Percentiles rank a stretch among this genome's conserved stretches.
Evolutionary conservation across 2,329 filamentous ascomycete species (phyloP).

Genomic region (Cordyceps farinosa): DNA sequence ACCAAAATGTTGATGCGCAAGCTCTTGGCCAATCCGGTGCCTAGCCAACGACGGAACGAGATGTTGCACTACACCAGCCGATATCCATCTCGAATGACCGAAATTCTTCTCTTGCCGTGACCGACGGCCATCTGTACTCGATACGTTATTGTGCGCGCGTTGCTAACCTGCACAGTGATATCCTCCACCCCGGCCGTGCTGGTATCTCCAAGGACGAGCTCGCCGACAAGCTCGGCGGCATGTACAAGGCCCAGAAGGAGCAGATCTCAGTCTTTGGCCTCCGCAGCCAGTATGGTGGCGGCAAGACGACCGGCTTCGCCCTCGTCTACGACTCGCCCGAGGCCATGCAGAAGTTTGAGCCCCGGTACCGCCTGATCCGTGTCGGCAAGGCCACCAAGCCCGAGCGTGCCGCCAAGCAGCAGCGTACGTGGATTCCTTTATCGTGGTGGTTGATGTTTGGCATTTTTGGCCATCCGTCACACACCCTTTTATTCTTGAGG

Average conservation of each 20-base stretch:
- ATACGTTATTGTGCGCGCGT: neutral
- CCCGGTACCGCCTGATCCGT: slow-evolving; percentile 92
- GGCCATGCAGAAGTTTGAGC: slow-evolving; percentile 99
- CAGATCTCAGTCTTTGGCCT: slow-evolving; percentile 98
- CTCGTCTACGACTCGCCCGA: slow-evolving; percentile 98
- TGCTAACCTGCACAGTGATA: slow-evolving; percentile 65
- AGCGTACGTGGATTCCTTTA: slow-evolving; percentile 68
- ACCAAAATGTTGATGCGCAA: neutral
- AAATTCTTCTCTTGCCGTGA: slow-evolving; percentile 4
- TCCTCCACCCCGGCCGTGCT: slow-evolving; percentile 97
- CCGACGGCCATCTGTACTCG: neutral
- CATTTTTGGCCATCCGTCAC: neutral
- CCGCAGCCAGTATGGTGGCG: slow-evolving; percentile 97
- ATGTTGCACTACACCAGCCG: neutral
- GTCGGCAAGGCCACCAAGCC: slow-evolving; percentile 90
- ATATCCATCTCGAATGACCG: neutral
- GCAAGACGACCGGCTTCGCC: slow-evolving; percentile 98
- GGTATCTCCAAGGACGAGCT: slow-evolving; percentile 99
- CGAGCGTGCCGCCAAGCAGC: slow-evolving; percentile 97
- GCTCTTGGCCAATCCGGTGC: neutral
- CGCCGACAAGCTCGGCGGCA: slow-evolving; percentile 84
- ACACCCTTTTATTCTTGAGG: neutral
- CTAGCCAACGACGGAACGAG: neutral
- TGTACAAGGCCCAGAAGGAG: slow-evolving; percentile 99
- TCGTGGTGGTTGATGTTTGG: neutral